Evolutionary conservation across 768 basidiomycete genomes (phyloP), one percentile per base, ranked within the genome.

Genomic region (Goffeauzyma gilvescens): DNA sequence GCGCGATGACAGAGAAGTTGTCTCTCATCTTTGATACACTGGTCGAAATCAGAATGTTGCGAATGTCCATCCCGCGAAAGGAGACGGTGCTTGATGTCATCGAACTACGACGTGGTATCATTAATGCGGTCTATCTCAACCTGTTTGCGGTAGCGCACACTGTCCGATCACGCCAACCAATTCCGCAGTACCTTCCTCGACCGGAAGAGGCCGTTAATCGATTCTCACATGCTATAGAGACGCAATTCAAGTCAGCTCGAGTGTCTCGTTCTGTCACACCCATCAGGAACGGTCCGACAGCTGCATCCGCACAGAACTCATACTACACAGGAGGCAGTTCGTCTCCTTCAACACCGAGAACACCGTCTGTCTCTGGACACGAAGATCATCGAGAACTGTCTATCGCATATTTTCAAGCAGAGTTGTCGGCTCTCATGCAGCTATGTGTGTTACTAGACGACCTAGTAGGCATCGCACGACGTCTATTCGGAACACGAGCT

Each of bases 151-250:
- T 53, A 28, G 46, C 49, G 2, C 61, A 61, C 31, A 51, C 62
- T 4, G 59, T 63, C 33, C 48, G 56, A 22, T 62, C 61, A 6
- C 47, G 59, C 10, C 50, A 48, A 6, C 58, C 64, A 13, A 43
- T 65, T 6, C 64, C 64, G 2, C 64, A 64, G 35, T 65, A 57
- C 36, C 45, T 65, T 1, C 60, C 64, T 17, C 50, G 50, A 0
- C 58, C 62, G 7, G 38, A 53, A 6, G 44, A 50, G 10, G 55
- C 60, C 15, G 50, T 65, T 25, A 43, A 46, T 5, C 52, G 56
- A 15, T 42, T 60, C 22, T 51, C 52, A 45, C 40, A 48, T 26
- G 53, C 54, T 3, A 50, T 57, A 9, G 59, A 63, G 30, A 54
- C 53, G 20, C 58, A 55, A 32, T 49, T 53, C 2, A 21, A 42